Conservation (phyloP, 1,284 basidiomycete genomes). For the Ustilago nuda region DNA sequence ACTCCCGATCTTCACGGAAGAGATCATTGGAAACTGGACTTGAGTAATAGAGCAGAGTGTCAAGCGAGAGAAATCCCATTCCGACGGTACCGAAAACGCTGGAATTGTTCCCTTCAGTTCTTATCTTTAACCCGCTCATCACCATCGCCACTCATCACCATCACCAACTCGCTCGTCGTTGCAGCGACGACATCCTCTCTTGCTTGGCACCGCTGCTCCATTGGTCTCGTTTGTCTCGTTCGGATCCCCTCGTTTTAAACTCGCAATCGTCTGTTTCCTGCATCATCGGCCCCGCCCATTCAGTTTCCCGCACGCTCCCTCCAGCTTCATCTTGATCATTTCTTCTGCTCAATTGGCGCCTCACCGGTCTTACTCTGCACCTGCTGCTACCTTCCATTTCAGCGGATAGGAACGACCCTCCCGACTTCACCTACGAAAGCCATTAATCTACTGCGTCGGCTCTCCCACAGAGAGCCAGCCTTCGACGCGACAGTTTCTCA, state of each 20-base stretch:
- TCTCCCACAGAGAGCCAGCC: not conserved
- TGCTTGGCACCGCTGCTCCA: not conserved
- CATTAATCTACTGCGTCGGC: not conserved
- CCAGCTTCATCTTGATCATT: not conserved
- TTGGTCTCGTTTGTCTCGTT: not conserved
- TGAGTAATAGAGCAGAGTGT: too few species aligned
- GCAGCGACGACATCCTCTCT: too few species aligned
- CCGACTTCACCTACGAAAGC: not conserved
- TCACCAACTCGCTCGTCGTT: not conserved
- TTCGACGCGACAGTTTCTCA: not conserved
- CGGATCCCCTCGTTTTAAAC: too few species aligned
- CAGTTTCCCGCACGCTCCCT: slow-evolving; percentile 1
- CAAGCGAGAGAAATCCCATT: not conserved
- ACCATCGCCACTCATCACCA: not conserved
- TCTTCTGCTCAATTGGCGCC: not conserved
- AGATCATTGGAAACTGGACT: not conserved
- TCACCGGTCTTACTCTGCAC: not conserved
- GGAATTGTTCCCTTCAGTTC: not conserved
- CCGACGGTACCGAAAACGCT: not conserved
- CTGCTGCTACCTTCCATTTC: not conserved
- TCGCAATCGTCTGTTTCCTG: not conserved
- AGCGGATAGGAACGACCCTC: not conserved
- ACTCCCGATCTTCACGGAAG: not conserved
- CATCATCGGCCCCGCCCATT: not conserved
- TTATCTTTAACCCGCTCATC: not conserved